Percentiles rank a stretch among this genome's conserved stretches.
Conservation (phyloP, 306 rosid genomes). For the Trifolium subterraneum region DNA sequence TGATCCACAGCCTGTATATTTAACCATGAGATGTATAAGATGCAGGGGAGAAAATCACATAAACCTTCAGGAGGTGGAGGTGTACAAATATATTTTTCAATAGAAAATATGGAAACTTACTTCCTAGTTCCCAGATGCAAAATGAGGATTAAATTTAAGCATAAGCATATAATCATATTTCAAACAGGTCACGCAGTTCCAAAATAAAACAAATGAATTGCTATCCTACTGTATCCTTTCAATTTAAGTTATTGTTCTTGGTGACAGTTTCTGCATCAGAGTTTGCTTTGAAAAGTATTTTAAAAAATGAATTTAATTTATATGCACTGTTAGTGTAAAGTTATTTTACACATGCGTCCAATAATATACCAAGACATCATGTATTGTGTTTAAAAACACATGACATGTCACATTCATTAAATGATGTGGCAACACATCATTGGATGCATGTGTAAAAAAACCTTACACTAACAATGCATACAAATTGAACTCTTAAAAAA, state of each 20-base stretch:
- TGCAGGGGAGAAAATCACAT: not conserved
- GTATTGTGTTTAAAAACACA: too few relatives aligned
- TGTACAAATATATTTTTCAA: constrained; percentile 2
- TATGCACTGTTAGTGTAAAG: too few relatives aligned
- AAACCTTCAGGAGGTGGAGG: not conserved
- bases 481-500: too few relatives aligned
- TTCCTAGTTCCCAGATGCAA: constrained; percentile 21
- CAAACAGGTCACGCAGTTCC: constrained; percentile 19
- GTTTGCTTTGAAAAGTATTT: not conserved
- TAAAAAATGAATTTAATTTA: too few relatives aligned
- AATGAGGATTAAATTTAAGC: not conserved
- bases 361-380: too few relatives aligned
- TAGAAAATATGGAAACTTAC: constrained; percentile 11
- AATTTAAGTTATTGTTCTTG: not conserved
- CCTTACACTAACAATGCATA: too few relatives aligned
- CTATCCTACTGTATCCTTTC: not conserved
- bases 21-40: constrained; percentile 19
- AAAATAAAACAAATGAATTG: constrained; percentile 17
- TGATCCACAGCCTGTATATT: constrained; percentile 83
- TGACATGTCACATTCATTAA: too few relatives aligned
- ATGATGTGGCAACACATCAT: too few relatives aligned
- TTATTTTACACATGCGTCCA: too few relatives aligned
- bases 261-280: not conserved
- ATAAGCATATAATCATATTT: constrained; percentile 7
- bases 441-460: too few relatives aligned